A percentile compares a stretch with the other conserved stretches of the same genome.
phyloP scores from a whole-genome alignment of 2,329 filamentous ascomycete species.

The Aspergillus aculeatus region DNA sequence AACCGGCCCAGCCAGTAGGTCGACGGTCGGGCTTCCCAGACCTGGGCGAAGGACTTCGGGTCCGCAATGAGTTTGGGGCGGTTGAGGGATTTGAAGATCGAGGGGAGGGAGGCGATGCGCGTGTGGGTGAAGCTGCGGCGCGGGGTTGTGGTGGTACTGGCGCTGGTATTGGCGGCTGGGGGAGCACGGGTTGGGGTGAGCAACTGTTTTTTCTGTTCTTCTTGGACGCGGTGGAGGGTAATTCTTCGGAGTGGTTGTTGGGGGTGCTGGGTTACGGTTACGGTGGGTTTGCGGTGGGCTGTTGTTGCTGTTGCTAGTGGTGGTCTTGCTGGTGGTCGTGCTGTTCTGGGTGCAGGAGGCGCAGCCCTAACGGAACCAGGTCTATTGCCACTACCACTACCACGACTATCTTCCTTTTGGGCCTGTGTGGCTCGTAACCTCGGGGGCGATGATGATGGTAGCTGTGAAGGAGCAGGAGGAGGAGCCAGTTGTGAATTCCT shows the following conservation, averaged over 20 bases:
- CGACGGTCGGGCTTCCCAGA: conserved; percentile 24
- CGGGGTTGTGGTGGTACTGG: neutral
- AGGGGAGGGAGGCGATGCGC: neutral
- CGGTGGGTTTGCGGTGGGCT: neutral
- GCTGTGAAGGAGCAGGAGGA: too few relatives aligned
- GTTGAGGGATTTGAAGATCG: neutral
- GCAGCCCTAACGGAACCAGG: neutral
- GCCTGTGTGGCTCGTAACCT: neutral
- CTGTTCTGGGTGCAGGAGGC: neutral
- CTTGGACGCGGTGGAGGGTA: too few relatives aligned
- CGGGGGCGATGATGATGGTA: neutral
- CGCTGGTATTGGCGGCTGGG: too few relatives aligned
- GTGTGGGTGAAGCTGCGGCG: neutral
- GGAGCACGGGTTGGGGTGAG: too few relatives aligned
- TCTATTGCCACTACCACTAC: neutral
- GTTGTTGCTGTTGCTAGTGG: too few relatives aligned
- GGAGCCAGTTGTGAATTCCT: too few relatives aligned
- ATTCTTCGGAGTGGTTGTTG: too few relatives aligned
- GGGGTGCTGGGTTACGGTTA: too few relatives aligned
- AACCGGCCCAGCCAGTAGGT: conserved; percentile 36
- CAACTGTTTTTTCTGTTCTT: too few relatives aligned
- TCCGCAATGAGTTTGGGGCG: neutral
- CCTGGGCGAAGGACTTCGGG: conserved; percentile 13
- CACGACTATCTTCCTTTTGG: neutral
- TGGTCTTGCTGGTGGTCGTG: too few relatives aligned